Evolutionary conservation across 768 basidiomycete species (phyloP), one percentile per base, ranked within the genome.

Genomic region (Lepiota venenata): DNA sequence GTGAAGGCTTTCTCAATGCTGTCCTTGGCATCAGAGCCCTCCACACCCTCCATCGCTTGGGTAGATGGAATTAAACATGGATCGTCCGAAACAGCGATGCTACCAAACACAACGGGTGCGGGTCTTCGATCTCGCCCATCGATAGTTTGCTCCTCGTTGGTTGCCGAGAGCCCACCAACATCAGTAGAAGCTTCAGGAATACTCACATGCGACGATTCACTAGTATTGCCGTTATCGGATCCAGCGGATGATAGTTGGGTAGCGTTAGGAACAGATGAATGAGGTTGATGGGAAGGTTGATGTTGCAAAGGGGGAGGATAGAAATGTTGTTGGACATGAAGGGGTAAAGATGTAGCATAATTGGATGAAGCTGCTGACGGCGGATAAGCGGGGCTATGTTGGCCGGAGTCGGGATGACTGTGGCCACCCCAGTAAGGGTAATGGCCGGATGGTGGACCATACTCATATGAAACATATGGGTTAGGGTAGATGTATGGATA

Each of bases 71-170:
- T 25, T 25, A 25, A 5, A 5, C 25, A 25, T 25, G 25, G 25
- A 5, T 25, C 9, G 12, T 27, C 39, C 22, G 64, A 56, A 20
- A 66, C 54, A 37, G 66, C 67, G 51, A 82, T 80, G 50, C 76
- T 81, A 6, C 83, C 83, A 61, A 84, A 84, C 4, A 80, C 69
- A 38, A 84, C 73, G 47, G 68, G 66, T 58, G 65, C 53, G 8
- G 62, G 58, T 36, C 61, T 60, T 55, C 58, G 37, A 38, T 27
- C 15, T 16, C 32, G 15, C 5, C 51, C 56, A 18, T 50, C 51
- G 35, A 42, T 29, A 8, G n/a, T 44, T 7, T 12, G 20, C 6
- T 52, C 51, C 2, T 18, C 14, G 1, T 52, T 43, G 15, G 45
- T 22, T 10, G 36, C 18, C 25, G 42, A 15, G 11, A 45, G 25